Conservation (phyloP, 176 grass and related monocot genomes). For the Hyparrhenia diplandra region DNA sequence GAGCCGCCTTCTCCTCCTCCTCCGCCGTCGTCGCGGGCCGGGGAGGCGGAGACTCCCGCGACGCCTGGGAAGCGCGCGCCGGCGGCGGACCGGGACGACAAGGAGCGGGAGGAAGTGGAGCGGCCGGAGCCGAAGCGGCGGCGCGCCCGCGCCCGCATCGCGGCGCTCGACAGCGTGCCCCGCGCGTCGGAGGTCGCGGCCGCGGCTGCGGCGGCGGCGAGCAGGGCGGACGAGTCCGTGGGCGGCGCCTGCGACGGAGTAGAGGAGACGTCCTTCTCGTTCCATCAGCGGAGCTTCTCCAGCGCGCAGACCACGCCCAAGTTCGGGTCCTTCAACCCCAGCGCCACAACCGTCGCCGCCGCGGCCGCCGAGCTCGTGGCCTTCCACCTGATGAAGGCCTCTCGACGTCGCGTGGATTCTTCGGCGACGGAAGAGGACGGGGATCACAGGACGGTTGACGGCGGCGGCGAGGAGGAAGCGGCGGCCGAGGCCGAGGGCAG, state of each 20-base stretch:
- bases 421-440: not conserved
- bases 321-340: constrained; percentile 47
- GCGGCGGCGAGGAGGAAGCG: not conserved
- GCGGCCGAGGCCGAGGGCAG: constrained; percentile 3
- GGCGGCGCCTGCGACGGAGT: not conserved
- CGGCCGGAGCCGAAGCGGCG: constrained; percentile 37
- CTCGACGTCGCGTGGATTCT: not conserved
- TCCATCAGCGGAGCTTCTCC: constrained; percentile 36
- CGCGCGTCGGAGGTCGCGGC: constrained; percentile 3
- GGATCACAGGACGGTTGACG: not conserved
- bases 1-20: not conserved
- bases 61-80: constrained; percentile 20
- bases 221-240: not conserved
- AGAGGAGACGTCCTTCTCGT: constrained; percentile 25
- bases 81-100: not conserved
- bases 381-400: constrained; percentile 9
- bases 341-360: not conserved
- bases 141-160: constrained; percentile 18
- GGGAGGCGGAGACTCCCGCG: not conserved
- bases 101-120: not conserved
- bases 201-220: not conserved
- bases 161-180: constrained; percentile 40
- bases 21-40: not conserved
- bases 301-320: constrained; percentile 46
- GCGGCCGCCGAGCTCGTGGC: constrained; percentile 22